Evolutionary conservation across 768 basidiomycete genomes (phyloP), one percentile per base, ranked within the genome.

Genomic region (Coprinopsis sp.): DNA sequence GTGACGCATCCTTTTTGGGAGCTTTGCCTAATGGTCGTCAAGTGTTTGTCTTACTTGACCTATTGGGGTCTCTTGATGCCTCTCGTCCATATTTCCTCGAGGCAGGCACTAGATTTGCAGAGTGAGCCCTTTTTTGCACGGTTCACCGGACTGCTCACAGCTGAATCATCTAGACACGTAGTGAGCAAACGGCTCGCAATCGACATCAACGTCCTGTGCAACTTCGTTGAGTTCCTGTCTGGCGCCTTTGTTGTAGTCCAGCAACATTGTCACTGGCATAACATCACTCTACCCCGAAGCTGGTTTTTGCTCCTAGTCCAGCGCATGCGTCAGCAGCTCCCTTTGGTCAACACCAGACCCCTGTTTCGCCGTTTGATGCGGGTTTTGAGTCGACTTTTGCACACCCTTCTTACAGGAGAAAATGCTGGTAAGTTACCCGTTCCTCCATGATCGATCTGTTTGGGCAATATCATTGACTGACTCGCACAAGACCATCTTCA

Each of bases 271-370:
- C 36, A 52, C 12, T 57, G 79, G 0, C 74, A 82, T 54, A 64
- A 67, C 13, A 52, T 79, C 22, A 71, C 73, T 4, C 65, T 84
- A 27, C 82, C 82, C 0, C 70, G 70, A 2, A 73, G 70, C 44
- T 85, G 81, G 81, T 54, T 81, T 18, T 27, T 64, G 13, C 47
- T 51, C 14, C 42, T 59, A 44, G 49, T 63, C 16, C 40, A 25
- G 2, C 47, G 34, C 11, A 42, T 49, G 8, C 13, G 27, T 37
- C 30, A n/a, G n/a, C n/a, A n/a, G n/a, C n/a, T n/a, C n/a, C n/a
- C n/a, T n/a, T n/a, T n/a, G n/a, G n/a, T n/a, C 30, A 12, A 30
- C 53, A 38, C 46, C 36, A 29, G 25, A 23, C 18, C 18, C 49
- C 31, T 0, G 51, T 45, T 22, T 33, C 16, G 7, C 16, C 6